Percentiles rank a stretch among this genome's conserved stretches.
These are phyloP conservation scores for Tephrocybe sp. DNA, from an alignment of 768 basidiomycete genomes.

Conservation along the genomic window DNA sequence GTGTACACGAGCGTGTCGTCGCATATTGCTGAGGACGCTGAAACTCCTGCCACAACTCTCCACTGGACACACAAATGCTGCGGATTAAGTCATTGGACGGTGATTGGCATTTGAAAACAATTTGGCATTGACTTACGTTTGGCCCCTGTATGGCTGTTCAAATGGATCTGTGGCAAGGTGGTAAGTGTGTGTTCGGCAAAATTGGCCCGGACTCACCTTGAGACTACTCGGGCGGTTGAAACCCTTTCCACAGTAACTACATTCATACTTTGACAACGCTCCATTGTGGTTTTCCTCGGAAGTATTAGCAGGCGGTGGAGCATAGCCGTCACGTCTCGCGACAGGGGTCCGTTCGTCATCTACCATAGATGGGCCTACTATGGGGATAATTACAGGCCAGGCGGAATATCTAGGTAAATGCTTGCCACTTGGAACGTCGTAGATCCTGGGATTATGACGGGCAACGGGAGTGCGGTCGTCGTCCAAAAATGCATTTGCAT, in stretches of 20 bases:
- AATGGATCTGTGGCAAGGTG: slow-evolving; percentile 58
- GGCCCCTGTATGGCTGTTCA: slow-evolving; percentile 84
- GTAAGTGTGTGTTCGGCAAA: slow-evolving; percentile 13
- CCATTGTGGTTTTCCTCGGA: slow-evolving; percentile 14
- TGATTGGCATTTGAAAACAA: not conserved
- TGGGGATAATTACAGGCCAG: slow-evolving; percentile 13
- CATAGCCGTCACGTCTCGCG: slow-evolving; percentile 5
- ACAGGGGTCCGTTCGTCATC: slow-evolving; percentile 19
- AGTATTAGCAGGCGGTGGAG: not conserved
- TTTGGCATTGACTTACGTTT: slow-evolving; percentile 59
- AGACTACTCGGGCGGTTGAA: slow-evolving; percentile 85
- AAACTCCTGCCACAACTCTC: slow-evolving; percentile 79
- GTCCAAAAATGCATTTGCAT: not conserved
- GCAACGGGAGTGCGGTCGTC: slow-evolving; percentile 5
- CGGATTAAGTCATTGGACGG: slow-evolving; percentile 11
- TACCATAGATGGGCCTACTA: not conserved
- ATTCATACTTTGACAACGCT: slow-evolving; percentile 64
- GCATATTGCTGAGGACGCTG: slow-evolving; percentile 89
- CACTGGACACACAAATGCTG: slow-evolving; percentile 76
- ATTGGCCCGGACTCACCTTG: slow-evolving; percentile 46
- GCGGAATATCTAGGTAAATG: not conserved
- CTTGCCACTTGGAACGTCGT: not conserved
- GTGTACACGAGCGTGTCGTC: slow-evolving; percentile 79
- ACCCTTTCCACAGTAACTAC: slow-evolving; percentile 75
- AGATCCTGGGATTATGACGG: not conserved